Percentiles rank a stretch among this genome's conserved stretches.
Evolutionary conservation across 2,329 filamentous ascomycete genomes (phyloP).

Genomic region (Sporothrix pseudoabietina): DNA sequence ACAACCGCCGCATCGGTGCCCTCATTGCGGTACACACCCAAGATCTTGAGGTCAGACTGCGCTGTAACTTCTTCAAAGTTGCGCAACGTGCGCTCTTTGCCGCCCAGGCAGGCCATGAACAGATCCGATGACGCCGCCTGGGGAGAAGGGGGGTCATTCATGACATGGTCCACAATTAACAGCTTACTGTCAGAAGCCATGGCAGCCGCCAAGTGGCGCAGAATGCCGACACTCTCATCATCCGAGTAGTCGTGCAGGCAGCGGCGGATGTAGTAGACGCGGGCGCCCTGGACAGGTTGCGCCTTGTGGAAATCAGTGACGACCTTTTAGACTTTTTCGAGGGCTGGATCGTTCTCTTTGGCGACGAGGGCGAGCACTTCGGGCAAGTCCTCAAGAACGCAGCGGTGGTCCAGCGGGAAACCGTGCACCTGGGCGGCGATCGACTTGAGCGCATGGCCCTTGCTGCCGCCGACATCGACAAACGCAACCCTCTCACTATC

Average conservation of each 20-base stretch:
- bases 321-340: neutral
- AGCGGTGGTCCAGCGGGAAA: conserved; percentile 37
- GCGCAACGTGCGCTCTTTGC: conserved; percentile 37
- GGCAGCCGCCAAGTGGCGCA: conserved; percentile 39
- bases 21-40: conserved; percentile 30
- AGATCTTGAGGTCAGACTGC: conserved; percentile 34
- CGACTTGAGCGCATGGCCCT: conserved; percentile 39
- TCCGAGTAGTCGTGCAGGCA: conserved; percentile 46
- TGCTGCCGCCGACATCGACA: conserved; percentile 44
- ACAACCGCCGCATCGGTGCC: conserved; percentile 34
- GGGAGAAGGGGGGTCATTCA: conserved; percentile 32
- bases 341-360: neutral
- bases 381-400: conserved; percentile 41
- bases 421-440: conserved; percentile 38
- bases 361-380: conserved; percentile 38
- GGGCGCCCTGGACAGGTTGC: conserved; percentile 39
- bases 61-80: conserved; percentile 31
- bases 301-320: conserved; percentile 40
- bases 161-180: conserved; percentile 37
- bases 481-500: conserved; percentile 35
- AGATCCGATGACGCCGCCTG: conserved; percentile 34
- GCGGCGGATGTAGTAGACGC: conserved; percentile 38
- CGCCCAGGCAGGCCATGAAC: conserved; percentile 36
- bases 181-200: conserved; percentile 40
- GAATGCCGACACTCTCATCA: conserved; percentile 40